Evolutionary conservation across 1,284 basidiomycete species (phyloP).

Genomic region (Serendipita sp.): DNA sequence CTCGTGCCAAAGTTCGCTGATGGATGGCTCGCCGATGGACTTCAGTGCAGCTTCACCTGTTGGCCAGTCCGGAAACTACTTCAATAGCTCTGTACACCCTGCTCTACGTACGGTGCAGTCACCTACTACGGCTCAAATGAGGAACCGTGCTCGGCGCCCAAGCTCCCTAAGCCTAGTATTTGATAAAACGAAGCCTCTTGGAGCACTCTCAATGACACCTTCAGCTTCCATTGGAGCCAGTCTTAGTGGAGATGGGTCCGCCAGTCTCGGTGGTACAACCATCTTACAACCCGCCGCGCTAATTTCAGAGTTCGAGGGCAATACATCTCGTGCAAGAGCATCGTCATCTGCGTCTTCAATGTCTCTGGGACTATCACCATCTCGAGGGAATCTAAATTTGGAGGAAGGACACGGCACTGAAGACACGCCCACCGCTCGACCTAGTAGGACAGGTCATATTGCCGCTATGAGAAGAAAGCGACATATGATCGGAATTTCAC

Average conservation of each 20-base stretch:
- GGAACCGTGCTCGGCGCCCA: background rate
- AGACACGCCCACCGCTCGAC: background rate
- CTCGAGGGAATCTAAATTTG: background rate
- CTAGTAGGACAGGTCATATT: background rate
- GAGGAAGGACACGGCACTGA: background rate
- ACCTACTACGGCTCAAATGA: background rate
- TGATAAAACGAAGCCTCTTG: background rate
- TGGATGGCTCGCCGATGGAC: constrained; percentile 5
- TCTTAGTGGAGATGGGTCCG: background rate
- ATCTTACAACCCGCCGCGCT: background rate
- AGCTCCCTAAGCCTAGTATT: constrained; percentile 7
- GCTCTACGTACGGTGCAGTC: background rate
- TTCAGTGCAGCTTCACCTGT: background rate
- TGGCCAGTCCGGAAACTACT: background rate
- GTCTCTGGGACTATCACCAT: background rate
- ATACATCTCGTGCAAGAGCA: background rate
- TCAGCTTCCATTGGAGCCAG: background rate
- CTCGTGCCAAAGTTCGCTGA: background rate
- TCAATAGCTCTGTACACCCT: background rate
- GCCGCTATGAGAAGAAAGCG: background rate
- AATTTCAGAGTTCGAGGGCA: background rate
- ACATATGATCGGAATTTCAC: background rate
- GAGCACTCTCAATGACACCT: background rate
- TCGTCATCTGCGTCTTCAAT: constrained; percentile 3
- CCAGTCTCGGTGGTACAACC: background rate